Conservation (phyloP, 192 early-diverging fungal genomes). For the Entomortierella parvispora region DNA sequence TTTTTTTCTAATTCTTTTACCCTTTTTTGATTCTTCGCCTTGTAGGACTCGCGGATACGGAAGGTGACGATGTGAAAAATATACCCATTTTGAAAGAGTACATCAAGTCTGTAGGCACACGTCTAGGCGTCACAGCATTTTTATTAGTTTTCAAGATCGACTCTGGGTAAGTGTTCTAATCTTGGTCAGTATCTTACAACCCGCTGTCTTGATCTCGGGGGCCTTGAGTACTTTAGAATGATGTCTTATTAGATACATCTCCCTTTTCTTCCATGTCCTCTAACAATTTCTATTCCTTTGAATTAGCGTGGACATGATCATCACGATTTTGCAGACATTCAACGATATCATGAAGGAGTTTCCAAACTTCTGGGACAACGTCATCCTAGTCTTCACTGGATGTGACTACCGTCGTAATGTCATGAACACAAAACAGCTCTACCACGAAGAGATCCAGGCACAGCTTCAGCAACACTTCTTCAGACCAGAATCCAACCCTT, state of each 20-base stretch:
- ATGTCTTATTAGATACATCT: background rate
- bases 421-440: slow-evolving; percentile 47
- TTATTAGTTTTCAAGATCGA: slow-evolving; percentile 51
- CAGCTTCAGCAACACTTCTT: slow-evolving; percentile 42
- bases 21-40: background rate
- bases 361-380: slow-evolving; percentile 49
- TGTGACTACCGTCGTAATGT: slow-evolving; percentile 47
- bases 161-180: slow-evolving; percentile 20
- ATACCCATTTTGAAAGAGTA: slow-evolving; percentile 52
- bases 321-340: slow-evolving; percentile 36
- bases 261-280: background rate
- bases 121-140: slow-evolving; percentile 40
- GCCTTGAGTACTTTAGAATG: background rate
- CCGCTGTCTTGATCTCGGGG: too few species aligned
- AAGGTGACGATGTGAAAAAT: slow-evolving; percentile 53
- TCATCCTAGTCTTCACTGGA: slow-evolving; percentile 45
- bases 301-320: slow-evolving; percentile 43
- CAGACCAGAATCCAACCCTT: background rate
- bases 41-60: slow-evolving; percentile 45
- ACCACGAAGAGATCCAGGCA: slow-evolving; percentile 43
- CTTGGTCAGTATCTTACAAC: background rate
- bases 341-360: slow-evolving; percentile 53
- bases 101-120: slow-evolving; percentile 39
- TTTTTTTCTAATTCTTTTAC: background rate
- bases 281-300: background rate